Conservation (phyloP, 495 filamentous ascomycete species). For the Pyrenula aspistea region DNA sequence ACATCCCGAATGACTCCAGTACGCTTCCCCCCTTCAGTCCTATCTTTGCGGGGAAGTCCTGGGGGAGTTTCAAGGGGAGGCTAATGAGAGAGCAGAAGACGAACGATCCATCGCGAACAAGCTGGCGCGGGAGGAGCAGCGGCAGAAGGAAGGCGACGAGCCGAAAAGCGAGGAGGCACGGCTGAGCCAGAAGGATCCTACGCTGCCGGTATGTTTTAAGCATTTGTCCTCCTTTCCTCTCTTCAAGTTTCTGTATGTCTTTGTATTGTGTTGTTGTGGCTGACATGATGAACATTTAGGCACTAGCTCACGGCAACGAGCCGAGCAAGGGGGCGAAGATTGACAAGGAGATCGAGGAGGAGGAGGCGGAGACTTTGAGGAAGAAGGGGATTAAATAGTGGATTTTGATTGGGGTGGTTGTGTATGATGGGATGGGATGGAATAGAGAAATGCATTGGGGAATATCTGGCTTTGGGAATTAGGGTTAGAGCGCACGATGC, state of each 20-base stretch:
- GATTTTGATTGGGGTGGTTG: no score
- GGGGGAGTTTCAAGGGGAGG: neutral
- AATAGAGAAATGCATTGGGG: no score
- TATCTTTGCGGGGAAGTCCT: no score
- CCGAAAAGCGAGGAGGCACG: slow-evolving; percentile 36
- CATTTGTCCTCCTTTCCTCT: neutral
- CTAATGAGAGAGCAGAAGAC: slow-evolving; percentile 50
- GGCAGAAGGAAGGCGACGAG: slow-evolving; percentile 24
- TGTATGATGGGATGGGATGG: no score
- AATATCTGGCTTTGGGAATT: no score
- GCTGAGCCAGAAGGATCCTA: slow-evolving; percentile 51
- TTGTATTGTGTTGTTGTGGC: neutral
- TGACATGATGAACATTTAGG: slow-evolving; percentile 27
- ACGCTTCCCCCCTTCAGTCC: slow-evolving; percentile 1
- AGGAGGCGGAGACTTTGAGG: slow-evolving; percentile 53
- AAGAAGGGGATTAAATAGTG: slow-evolving; percentile 43
- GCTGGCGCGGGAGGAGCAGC: slow-evolving; percentile 48
- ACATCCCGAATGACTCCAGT: slow-evolving; percentile 54
- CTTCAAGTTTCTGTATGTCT: neutral
- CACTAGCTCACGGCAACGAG: slow-evolving; percentile 56
- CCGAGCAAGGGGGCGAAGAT: slow-evolving; percentile 61
- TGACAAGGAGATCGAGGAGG: slow-evolving; percentile 54
- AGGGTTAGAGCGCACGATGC: no score
- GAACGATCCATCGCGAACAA: slow-evolving; percentile 69
- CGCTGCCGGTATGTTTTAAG: slow-evolving; percentile 51